Conservation (phyloP, 768 basidiomycete species). For the Pholiota conissans region DNA sequence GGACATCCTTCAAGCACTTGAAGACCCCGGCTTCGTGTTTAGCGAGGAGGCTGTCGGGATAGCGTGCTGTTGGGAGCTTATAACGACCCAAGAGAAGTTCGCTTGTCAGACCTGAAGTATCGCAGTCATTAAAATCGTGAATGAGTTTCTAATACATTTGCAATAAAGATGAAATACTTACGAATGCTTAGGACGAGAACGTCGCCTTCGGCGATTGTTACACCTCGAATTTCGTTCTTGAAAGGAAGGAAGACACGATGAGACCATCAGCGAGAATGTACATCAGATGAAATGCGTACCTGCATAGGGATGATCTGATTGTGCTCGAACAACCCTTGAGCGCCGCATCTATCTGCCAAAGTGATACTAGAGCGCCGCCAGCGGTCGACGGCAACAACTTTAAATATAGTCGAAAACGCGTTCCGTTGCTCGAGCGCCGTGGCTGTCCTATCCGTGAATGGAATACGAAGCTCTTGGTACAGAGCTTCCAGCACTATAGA, state of each 20-base stretch:
- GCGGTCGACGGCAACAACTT: background rate
- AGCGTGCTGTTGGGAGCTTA: conserved; percentile 10
- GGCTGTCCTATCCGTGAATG: background rate
- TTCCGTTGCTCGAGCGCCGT: conserved; percentile 1
- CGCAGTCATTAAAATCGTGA: background rate
- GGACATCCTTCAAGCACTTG: conserved; percentile 8
- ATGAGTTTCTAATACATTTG: background rate
- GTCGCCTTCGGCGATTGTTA: conserved; percentile 47
- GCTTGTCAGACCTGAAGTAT: conserved; percentile 29
- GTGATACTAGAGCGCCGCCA: conserved; percentile 6
- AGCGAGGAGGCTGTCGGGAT: conserved; percentile 17
- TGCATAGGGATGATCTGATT: conserved; percentile 34
- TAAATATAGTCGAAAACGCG: conserved; percentile 7
- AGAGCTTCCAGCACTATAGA: conserved; percentile 7
- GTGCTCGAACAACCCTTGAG: conserved; percentile 39
- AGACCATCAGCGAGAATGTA: conserved; percentile 26
- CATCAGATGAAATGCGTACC: conserved; percentile 23
- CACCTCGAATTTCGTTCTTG: conserved; percentile 38
- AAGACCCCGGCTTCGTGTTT: conserved; percentile 21
- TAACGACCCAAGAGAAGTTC: conserved; percentile 27
- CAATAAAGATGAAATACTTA: conserved; percentile 20
- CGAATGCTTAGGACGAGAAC: conserved; percentile 38
- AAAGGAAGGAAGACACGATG: background rate
- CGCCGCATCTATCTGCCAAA: conserved; percentile 38
- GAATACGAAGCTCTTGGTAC: background rate